Evolutionary conservation across 1,284 basidiomycete genomes (phyloP), one percentile per base, ranked within the genome.

Genomic region (Tremellales sp.): DNA sequence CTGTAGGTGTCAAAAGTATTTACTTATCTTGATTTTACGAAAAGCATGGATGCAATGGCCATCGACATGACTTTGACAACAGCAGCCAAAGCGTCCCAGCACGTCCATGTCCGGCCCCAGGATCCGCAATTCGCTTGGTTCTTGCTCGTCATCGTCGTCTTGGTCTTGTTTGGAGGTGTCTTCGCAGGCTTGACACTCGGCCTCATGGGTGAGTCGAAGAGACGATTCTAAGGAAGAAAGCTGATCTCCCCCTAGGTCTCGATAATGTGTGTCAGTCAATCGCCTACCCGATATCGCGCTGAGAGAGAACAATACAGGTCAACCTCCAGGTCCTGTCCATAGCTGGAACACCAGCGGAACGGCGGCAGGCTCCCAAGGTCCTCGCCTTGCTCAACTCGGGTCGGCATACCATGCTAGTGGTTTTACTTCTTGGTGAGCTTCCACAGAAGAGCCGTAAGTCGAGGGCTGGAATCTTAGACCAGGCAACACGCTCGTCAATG

Each of bases 131-230:
- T 70, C 44, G 38, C 42, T 25, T 70, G 58, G 58, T 70, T 66
- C 45, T 56, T 70, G 33, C 37, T 53, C 12, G 40, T 53, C 4
- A 59, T 65, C 19, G 33, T 63, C 24, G 40, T 51, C 3, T 50
- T 70, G 14, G 65, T 70, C 2, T 34, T 68, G 6, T 54, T 66
- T 9, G 74, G 75, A 4, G 77, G 76, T 10, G 60, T 77, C 22
- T 77, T 77, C 60, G 73, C 74, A 0, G 77, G 77, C 4, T 65
- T 78, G 35, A 77, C 76, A 1, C 68, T 78, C 5, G 76, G 75
- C 4, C 57, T 78, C 33, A 77, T 78, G 76, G 75, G 75, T n/a
- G n/a, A n/a, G n/a, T 75, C 25, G 74, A 75, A 49, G 66, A 65
- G 49, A 71, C 66, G 39, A 34, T 58, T 58, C 2, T 5, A 1